Evolutionary conservation across 139 green algal genomes (phyloP).

Genomic region (Tetraselmis chui): DNA sequence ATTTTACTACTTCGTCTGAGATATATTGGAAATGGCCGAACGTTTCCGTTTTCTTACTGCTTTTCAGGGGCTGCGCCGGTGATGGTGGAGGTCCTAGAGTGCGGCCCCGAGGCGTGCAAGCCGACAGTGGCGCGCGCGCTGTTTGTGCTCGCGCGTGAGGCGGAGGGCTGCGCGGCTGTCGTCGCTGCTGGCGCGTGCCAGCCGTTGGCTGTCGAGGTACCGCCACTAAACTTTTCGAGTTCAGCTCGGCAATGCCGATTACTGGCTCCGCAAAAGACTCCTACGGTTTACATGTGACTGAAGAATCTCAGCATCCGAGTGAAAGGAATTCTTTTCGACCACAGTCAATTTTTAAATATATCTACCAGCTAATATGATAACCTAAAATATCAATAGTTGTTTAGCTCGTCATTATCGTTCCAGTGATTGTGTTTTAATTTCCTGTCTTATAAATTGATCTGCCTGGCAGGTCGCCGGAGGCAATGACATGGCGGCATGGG

Average conservation of each 20-base stretch:
- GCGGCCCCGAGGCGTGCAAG: background rate
- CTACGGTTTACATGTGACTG: too few species aligned
- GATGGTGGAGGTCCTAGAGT: background rate
- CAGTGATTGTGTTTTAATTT: too few species aligned
- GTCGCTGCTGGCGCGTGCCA: background rate
- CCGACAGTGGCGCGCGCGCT: background rate
- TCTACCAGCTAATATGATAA: background rate
- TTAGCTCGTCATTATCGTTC: background rate
- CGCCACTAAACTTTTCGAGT: background rate
- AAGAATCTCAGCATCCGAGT: too few species aligned
- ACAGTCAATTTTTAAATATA: background rate
- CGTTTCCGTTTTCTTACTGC: too few species aligned
- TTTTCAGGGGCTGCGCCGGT: too few species aligned
- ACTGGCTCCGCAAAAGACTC: too few species aligned
- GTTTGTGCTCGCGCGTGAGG: background rate
- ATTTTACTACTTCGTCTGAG: too few species aligned
- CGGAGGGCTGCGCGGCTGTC: background rate
- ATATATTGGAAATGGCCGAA: too few species aligned
- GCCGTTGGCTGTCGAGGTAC: background rate
- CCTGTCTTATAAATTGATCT: too few species aligned
- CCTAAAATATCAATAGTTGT: background rate
- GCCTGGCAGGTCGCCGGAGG: background rate
- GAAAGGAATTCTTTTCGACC: too few species aligned
- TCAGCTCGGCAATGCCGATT: too few species aligned
- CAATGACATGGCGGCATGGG: background rate